Percentiles rank a stretch among this genome's conserved stretches.
Conservation (phyloP, 805 yeast genomes). For the Candida patagonica region DNA sequence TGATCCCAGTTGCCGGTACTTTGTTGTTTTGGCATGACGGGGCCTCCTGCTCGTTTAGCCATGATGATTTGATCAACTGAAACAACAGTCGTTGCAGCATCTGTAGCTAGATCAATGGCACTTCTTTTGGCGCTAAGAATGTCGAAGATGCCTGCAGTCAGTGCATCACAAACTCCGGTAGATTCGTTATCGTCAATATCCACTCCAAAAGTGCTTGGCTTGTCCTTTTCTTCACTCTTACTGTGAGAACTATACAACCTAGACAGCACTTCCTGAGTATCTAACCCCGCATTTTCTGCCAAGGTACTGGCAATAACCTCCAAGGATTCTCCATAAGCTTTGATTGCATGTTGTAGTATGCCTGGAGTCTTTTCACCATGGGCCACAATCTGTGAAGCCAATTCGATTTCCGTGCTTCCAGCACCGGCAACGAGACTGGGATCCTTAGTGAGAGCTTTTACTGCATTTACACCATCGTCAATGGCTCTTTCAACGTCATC, state of each 20-base stretch:
- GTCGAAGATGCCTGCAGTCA: slow-evolving; percentile 64
- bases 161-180: slow-evolving; percentile 62
- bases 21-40: slow-evolving; percentile 76
- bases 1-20: slow-evolving; percentile 95
- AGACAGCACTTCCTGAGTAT: slow-evolving; percentile 82
- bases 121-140: slow-evolving; percentile 70
- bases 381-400: slow-evolving; percentile 66
- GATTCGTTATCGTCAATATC: slow-evolving; percentile 55
- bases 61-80: slow-evolving; percentile 95
- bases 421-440: slow-evolving; percentile 85
- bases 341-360: slow-evolving; percentile 82
- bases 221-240: slow-evolving; percentile 38
- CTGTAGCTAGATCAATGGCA: slow-evolving; percentile 90
- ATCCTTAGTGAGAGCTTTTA: slow-evolving; percentile 83
- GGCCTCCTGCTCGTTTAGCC: slow-evolving; percentile 99
- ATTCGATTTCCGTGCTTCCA: slow-evolving; percentile 87
- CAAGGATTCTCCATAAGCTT: slow-evolving; percentile 87
- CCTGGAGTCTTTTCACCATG: slow-evolving; percentile 95
- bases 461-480: slow-evolving; percentile 90
- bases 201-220: slow-evolving; percentile 39
- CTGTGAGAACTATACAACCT: slow-evolving; percentile 84
- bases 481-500: slow-evolving; percentile 96
- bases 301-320: slow-evolving; percentile 88
- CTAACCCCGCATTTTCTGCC: slow-evolving; percentile 91
- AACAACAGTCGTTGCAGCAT: slow-evolving; percentile 83